Evolutionary conservation across 106 monocot genomes (phyloP), one percentile per base, ranked within the genome.

Genomic region (Allium sativum): DNA sequence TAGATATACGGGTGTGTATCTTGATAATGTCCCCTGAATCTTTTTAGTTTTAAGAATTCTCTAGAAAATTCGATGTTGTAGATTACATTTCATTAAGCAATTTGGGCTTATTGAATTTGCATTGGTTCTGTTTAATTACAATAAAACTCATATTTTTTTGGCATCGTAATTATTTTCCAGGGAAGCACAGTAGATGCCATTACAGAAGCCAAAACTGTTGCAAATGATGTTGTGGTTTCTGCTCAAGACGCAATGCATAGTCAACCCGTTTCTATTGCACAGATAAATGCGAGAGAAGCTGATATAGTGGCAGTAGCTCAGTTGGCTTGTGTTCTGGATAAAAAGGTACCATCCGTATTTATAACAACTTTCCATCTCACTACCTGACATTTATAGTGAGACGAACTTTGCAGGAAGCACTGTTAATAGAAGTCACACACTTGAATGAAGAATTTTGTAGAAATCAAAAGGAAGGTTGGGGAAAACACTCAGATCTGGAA

Each of bases 291-390:
- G 55, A 82, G 82, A 59, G 98, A 99, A 74, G 88, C 92, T 61
- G 98, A 99, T 75, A 88, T 99, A 61, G 85, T 74, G 73, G 92
- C 88, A 14, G 85, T 99, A 74, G 84, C 88, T 74, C 88, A 92
- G 61, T 68, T 99, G 68, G 76, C 79, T 21, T 88, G 88, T 42
- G 80, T 88, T 52, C 92, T 99, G 65, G 92, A 92, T 74, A 99
- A 99, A 70, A 99, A 99, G 86, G 94, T 90, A 59, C 7, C 13
- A 59, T 0, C 21, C 8, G 42, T 17, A 7, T 42, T n/a, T 58
- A 40, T 6, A 12, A 31, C 31, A 31, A 31, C 31, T 31, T 31
- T 31, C 31, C 31, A 31, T 31, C 31, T 31, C 31, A 31, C 31
- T 31, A 31, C 5, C 31, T 31, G 31, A 31, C 5, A 31, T 31